Evolutionary conservation across 257 asterid genomes (phyloP).

Genomic region (Fraxinus americana): DNA sequence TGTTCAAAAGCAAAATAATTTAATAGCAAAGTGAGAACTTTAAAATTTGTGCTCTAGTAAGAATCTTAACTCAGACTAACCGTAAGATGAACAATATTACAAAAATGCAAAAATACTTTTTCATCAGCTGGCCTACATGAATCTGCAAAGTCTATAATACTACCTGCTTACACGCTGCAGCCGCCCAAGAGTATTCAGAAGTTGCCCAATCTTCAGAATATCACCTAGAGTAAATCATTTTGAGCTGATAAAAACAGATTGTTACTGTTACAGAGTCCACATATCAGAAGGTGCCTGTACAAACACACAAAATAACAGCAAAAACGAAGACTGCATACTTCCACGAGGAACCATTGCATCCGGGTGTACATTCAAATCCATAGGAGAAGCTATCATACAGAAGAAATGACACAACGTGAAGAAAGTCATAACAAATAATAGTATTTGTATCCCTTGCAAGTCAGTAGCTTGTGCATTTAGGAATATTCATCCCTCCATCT

Average conservation of each 20-base stretch:
- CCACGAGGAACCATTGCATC: conserved; percentile 32
- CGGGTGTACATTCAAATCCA: conserved; percentile 32
- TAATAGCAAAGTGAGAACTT: conserved; percentile 10
- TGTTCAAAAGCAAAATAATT: conserved; percentile 8
- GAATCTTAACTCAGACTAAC: neutral
- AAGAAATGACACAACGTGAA: conserved; percentile 24
- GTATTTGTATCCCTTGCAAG: conserved; percentile 29
- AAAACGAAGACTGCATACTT: conserved; percentile 25
- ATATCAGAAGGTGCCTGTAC: conserved; percentile 28
- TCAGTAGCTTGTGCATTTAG: conserved; percentile 39
- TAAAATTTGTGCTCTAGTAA: conserved; percentile 5
- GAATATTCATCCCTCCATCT: conserved; percentile 79
- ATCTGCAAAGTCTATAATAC: conserved; percentile 26
- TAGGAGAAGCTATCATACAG: conserved; percentile 31
- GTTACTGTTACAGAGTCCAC: conserved; percentile 25
- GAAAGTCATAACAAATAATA: conserved; percentile 26
- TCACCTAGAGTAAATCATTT: conserved; percentile 29
- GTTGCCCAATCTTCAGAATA: conserved; percentile 25
- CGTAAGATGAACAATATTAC: neutral
- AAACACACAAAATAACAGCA: conserved; percentile 22
- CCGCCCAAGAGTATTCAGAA: conserved; percentile 27
- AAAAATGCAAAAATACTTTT: conserved; percentile 2
- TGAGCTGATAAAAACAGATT: conserved; percentile 24
- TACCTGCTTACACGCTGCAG: conserved; percentile 36
- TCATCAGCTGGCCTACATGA: conserved; percentile 31